A percentile compares a stretch with the other conserved stretches of the same genome.
Conservation (phyloP, 768 basidiomycete genomes). For the Pseudohyphozyma bogoriensis region DNA sequence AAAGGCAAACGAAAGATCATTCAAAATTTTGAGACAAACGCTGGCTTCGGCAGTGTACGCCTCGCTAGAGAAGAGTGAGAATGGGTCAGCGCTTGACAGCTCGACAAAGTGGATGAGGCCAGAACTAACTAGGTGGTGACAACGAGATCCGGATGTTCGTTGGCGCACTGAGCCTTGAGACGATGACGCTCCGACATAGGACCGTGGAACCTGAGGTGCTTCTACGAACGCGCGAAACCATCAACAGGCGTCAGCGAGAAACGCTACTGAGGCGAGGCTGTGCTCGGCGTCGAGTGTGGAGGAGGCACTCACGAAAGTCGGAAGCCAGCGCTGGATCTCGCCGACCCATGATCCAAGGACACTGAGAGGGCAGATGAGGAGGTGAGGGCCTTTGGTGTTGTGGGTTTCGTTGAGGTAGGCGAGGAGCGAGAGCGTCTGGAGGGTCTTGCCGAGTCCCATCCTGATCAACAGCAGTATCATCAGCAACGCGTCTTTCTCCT, state of each 20-base stretch:
- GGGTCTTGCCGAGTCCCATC: slow-evolving; percentile 59
- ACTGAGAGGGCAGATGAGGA: slow-evolving; percentile 63
- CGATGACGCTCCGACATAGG: slow-evolving; percentile 48
- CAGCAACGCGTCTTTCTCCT: slow-evolving; percentile 34
- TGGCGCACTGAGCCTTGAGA: slow-evolving; percentile 45
- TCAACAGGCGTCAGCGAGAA: slow-evolving; percentile 45
- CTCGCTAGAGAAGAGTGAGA: no score
- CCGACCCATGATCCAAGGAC: slow-evolving; percentile 54
- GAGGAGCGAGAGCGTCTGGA: slow-evolving; percentile 55
- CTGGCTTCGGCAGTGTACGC: slow-evolving; percentile 48
- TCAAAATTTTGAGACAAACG: no score
- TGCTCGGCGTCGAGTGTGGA: background rate
- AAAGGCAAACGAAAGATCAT: no score
- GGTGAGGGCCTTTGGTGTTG: slow-evolving; percentile 51
- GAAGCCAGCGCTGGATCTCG: slow-evolving; percentile 42
- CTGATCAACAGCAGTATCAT: slow-evolving; percentile 33
- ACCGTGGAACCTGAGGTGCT: slow-evolving; percentile 55
- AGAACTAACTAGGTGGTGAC: slow-evolving; percentile 69
- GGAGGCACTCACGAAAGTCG: slow-evolving; percentile 6
- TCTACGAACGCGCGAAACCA: slow-evolving; percentile 48
- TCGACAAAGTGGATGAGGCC: no score
- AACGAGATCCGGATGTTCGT: slow-evolving; percentile 43
- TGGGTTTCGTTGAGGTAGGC: slow-evolving; percentile 55
- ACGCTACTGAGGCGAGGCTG: no score
- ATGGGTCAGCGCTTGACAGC: no score